Evolutionary conservation across 73 alveolate species (phyloP).

Genomic region (Symbiodinium natans): DNA sequence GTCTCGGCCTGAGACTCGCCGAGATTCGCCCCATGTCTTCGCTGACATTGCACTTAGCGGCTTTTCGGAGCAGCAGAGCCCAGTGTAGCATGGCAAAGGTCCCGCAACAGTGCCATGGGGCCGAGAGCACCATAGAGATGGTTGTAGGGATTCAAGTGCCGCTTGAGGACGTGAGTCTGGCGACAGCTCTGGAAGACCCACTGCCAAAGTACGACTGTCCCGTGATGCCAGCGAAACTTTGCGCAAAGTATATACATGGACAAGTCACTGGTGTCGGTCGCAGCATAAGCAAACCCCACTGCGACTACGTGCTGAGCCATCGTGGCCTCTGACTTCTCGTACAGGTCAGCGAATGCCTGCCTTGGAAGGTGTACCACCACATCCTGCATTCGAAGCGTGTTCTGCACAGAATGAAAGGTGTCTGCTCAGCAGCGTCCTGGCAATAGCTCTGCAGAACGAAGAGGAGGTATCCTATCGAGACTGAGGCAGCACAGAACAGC

Average conservation of each 20-base stretch:
- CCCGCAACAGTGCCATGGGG: neutral
- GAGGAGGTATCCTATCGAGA: conserved; percentile 47
- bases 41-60: neutral
- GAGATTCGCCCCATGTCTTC: neutral
- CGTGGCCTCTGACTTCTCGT: conserved; percentile 43
- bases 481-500: neutral
- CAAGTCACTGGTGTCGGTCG: too few relatives aligned
- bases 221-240: too few relatives aligned
- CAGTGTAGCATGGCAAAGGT: neutral
- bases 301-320: too few relatives aligned
- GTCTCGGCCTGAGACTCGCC: neutral
- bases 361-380: conserved; percentile 59
- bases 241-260: too few relatives aligned
- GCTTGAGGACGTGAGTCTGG: conserved; percentile 39
- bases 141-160: conserved; percentile 69
- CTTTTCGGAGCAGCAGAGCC: too few relatives aligned
- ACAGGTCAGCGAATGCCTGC: conserved; percentile 51
- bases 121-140: conserved; percentile 58
- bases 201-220: too few relatives aligned
- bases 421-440: conserved; percentile 21
- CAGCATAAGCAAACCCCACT: too few relatives aligned
- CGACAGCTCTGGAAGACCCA: neutral
- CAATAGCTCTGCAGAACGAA: conserved; percentile 76
- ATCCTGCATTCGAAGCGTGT: conserved; percentile 6
- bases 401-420: too few relatives aligned